Evolutionary conservation across 331 rosid species (phyloP), one percentile per base, ranked within the genome.

Genomic region (Arachis monticola): DNA sequence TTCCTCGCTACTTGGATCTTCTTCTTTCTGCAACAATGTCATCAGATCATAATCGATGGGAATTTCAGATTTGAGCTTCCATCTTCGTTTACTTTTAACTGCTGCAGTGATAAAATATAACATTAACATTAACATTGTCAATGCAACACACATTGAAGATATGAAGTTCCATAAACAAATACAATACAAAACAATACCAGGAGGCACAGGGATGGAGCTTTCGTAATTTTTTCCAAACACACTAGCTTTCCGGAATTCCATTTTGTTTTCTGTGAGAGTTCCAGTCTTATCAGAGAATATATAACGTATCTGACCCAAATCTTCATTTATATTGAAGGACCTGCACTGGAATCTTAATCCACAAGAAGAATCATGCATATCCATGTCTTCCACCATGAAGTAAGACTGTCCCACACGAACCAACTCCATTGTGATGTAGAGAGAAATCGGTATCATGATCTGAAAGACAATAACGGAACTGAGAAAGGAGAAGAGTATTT

Each of bases 361-460:
- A 67, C 95, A 87, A 80, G 35, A 78, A 52, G 82, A 60, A 71
- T 80, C 84, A 72, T 78, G 90, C 98, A 92, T 88, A 78, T 92
- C 88, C 81, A 67, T 10, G 50, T 92, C 98, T 79, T 87, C 96
- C 63, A 90, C 88, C 98, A 92, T 90, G 86, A 92, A 92, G 85
- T 88, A 92, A 48, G 98, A 88, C 90, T 92, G 98, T 52, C 98
- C 96, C 84, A 92, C 76, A 56, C 98, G 90, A 75, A 92, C 98
- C 85, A 92, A 81, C 87, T 92, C 98, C 96, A 90, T 88, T 2
- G 96, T 90, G 77, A 92, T 92, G 80, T 90, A 92, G 47, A 92
- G 95, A 60, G 98, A 90, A 79, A 92, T 92, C 3, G 98, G 98
- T 78, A 92, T 92, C 98, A 92, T 92, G 41, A 92, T 92, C 90